Conservation (phyloP, 306 rosid species). For the Prunus mira region DNA sequence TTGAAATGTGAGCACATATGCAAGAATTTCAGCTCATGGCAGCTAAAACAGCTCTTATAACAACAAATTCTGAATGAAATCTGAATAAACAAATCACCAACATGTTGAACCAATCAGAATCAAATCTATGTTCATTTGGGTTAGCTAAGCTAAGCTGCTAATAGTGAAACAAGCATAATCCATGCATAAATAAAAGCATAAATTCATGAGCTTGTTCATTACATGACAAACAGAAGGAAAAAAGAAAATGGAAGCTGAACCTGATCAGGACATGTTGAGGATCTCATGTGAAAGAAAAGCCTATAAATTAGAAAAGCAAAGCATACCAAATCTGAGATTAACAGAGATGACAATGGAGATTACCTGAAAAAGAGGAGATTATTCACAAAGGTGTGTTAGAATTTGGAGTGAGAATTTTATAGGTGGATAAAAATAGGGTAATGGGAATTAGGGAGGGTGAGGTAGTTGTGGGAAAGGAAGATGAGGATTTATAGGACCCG, state of each 20-base stretch:
- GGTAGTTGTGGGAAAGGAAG: neutral
- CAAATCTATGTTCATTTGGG: neutral
- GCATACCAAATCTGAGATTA: conserved; percentile 1
- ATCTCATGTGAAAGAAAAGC: conserved; percentile 18
- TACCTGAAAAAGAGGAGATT: conserved; percentile 18
- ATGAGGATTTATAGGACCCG: conserved; percentile 37
- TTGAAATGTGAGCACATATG: neutral
- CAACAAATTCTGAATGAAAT: neutral
- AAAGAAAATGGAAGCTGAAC: neutral
- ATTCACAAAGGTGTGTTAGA: neutral
- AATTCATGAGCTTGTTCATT: neutral
- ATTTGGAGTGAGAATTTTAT: neutral
- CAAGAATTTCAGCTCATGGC: conserved; percentile 15
- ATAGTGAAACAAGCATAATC: neutral
- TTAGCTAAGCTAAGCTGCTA: neutral
- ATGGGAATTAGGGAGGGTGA: neutral
- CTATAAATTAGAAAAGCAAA: neutral
- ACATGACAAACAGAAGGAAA: too few species aligned
- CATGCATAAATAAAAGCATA: neutral
- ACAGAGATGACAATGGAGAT: conserved; percentile 5
- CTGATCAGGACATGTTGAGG: conserved; percentile 18
- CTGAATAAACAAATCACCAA: conserved; percentile 5
- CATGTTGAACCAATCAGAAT: neutral
- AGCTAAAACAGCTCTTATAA: neutral
- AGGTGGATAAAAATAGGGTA: neutral